phyloP scores from a whole-genome alignment of 2,329 filamentous ascomycete genomes.

The Pseudopyricularia cyperi region DNA sequence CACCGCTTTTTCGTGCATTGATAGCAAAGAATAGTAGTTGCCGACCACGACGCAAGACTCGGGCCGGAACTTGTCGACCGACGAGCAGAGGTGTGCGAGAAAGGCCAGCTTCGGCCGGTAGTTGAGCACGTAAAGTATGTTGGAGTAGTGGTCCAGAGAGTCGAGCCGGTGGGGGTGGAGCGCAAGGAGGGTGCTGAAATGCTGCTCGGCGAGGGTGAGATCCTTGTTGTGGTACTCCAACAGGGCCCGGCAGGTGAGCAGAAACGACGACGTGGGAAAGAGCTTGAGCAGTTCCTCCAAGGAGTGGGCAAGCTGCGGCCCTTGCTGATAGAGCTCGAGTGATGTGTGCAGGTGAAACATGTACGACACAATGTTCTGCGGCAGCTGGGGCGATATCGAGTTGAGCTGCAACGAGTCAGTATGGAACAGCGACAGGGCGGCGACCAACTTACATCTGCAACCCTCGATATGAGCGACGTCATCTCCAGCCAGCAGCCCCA shows the following conservation, averaged over 20 bases:
- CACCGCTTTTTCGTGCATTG: conserved; percentile 93
- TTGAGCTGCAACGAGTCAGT: conserved; percentile 41
- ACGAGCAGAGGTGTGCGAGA: conserved; percentile 78
- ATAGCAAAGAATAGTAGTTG: conserved; percentile 92
- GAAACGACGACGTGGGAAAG: conserved; percentile 79
- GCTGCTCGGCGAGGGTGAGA: conserved; percentile 51
- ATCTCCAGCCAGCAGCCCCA: conserved; percentile 97
- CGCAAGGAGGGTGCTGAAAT: conserved; percentile 70
- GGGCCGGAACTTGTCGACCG: conserved; percentile 88
- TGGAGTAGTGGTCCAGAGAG: conserved; percentile 89
- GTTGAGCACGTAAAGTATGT: conserved; percentile 90
- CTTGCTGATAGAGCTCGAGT: conserved; percentile 83
- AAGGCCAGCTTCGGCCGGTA: conserved; percentile 82
- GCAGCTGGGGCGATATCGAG: conserved; percentile 57
- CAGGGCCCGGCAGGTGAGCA: conserved; percentile 80
- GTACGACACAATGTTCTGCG: conserved; percentile 82
- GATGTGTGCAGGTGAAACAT: conserved; percentile 89
- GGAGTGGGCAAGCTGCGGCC: conserved; percentile 57
- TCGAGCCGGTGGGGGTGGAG: conserved; percentile 65
- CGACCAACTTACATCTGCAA: conserved; percentile 58
- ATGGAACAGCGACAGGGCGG: conserved; percentile 10
- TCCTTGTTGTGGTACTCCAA: conserved; percentile 85
- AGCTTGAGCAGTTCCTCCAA: conserved; percentile 68
- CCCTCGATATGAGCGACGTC: conserved; percentile 61
- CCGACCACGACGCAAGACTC: conserved; percentile 95